phyloP scores from a whole-genome alignment of 148 eudicot species.

The Vaccinium macrocarpon region DNA sequence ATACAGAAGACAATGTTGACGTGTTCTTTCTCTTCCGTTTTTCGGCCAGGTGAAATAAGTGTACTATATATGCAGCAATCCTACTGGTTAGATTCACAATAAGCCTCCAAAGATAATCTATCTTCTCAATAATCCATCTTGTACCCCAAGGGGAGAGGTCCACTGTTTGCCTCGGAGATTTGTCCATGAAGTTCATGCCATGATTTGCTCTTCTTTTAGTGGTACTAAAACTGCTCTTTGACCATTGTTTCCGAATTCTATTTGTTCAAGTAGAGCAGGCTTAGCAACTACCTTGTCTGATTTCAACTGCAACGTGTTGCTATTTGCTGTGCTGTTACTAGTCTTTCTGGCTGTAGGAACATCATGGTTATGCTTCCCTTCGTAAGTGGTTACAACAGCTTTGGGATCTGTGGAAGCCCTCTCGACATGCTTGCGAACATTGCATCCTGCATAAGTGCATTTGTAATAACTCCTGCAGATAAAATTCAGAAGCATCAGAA shows the following conservation, averaged over 20 bases:
- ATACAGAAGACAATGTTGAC: neutral
- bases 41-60: slow-evolving; percentile 1
- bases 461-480: slow-evolving; percentile 79
- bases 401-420: slow-evolving; percentile 67
- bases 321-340: slow-evolving; percentile 15
- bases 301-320: slow-evolving; percentile 18
- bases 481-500: slow-evolving; percentile 15
- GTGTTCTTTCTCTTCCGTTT: neutral
- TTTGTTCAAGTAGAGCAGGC: slow-evolving; percentile 21
- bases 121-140: slow-evolving; percentile 3
- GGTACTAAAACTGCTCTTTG: slow-evolving; percentile 41
- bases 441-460: slow-evolving; percentile 76
- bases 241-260: slow-evolving; percentile 37
- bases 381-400: slow-evolving; percentile 85
- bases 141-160: neutral
- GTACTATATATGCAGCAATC: neutral
- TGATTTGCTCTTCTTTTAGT: slow-evolving; percentile 60
- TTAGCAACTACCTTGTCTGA: slow-evolving; percentile 17
- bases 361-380: slow-evolving; percentile 86
- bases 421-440: slow-evolving; percentile 87
- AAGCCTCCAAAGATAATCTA: neutral
- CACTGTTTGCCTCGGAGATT: neutral
- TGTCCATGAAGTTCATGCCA: slow-evolving; percentile 17
- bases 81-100: neutral
- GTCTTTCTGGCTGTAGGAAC: slow-evolving; percentile 48